Conservation (phyloP, 140 eudicot genomes). For the Anethum foeniculum region DNA sequence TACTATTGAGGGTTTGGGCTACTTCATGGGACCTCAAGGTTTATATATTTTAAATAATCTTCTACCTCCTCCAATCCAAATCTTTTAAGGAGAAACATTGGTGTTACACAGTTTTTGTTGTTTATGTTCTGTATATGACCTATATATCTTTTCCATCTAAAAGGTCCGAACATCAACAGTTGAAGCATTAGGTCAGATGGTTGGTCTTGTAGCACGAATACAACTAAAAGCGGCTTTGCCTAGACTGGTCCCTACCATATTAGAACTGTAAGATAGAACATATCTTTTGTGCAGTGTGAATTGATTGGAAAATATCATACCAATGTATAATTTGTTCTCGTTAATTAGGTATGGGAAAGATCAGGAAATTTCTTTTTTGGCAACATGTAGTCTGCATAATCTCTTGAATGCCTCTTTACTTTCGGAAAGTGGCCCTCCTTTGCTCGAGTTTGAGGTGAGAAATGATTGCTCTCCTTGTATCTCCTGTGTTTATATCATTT, state of each 20-base stretch:
- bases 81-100: background rate
- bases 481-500: background rate
- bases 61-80: background rate
- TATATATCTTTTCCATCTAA: slow-evolving; percentile 13
- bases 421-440: slow-evolving; percentile 67
- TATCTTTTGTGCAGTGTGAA: background rate
- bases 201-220: slow-evolving; percentile 77
- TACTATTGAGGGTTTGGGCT: slow-evolving; percentile 91
- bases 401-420: slow-evolving; percentile 75
- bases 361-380: slow-evolving; percentile 73
- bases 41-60: slow-evolving; percentile 10
- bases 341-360: slow-evolving; percentile 64
- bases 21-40: slow-evolving; percentile 95
- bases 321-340: slow-evolving; percentile 6
- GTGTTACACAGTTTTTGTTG: background rate
- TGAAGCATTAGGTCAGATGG: slow-evolving; percentile 97
- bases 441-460: slow-evolving; percentile 88
- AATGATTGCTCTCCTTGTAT: slow-evolving; percentile 4
- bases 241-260: slow-evolving; percentile 71
- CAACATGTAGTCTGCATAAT: slow-evolving; percentile 81
- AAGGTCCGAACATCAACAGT: slow-evolving; percentile 82
- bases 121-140: slow-evolving; percentile 3
- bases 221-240: slow-evolving; percentile 80
- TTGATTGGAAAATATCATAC: background rate
- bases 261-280: slow-evolving; percentile 64